Evolutionary conservation across 495 filamentous ascomycete species (phyloP), one percentile per base, ranked within the genome.

Genomic region (Clohesyomyces aquaticus): DNA sequence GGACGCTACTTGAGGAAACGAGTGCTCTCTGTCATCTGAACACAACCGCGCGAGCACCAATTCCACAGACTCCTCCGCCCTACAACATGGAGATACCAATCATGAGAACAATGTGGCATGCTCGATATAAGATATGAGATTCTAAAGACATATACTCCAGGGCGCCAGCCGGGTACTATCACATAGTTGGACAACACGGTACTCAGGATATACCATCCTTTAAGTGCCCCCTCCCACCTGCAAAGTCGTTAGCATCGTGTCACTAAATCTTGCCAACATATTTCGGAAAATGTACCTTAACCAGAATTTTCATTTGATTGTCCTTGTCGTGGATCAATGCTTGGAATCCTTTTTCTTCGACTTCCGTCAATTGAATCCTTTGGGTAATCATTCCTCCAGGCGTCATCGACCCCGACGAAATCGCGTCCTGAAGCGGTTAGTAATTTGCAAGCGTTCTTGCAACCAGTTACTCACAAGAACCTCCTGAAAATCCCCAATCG

Each of bases 341-440:
- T 66, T 82, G 76, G 72, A 86, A 83, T 1, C 84, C 85, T 41
- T 82, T 77, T 29, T 85, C 82, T 56, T 83, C 80, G 25, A 86
- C 80, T 19, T 83, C 77, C 26, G 80, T 76, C 65, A 88, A 61
- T 19, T 72, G 67, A 32, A 87, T 80, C 66, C 76, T 79, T 46
- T 75, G 70, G 8, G 82, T 87, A 61, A 88, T 85, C 85, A 88
- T 88, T 11, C 71, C 70, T 48, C 78, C 75, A n/a, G 81, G 83
- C 29, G 77, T 77, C 59, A 86, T 74, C 42, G 74, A 72, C 1
- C 84, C 85, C 28, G 78, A 66, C 14, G 72, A 74, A 12, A 87
- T 77, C 1, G 83, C 84, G 45, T 80, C 67, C 56, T 61, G 21
- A 4, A 48, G 2, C 19, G 3, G 21, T 42, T 54, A 66, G 56